A percentile compares a stretch with the other conserved stretches of the same genome.
These are phyloP conservation scores for Stephanodiscus minutulus DNA, from an alignment of 108 stramenopile genomes.

Conservation along the genomic window DNA sequence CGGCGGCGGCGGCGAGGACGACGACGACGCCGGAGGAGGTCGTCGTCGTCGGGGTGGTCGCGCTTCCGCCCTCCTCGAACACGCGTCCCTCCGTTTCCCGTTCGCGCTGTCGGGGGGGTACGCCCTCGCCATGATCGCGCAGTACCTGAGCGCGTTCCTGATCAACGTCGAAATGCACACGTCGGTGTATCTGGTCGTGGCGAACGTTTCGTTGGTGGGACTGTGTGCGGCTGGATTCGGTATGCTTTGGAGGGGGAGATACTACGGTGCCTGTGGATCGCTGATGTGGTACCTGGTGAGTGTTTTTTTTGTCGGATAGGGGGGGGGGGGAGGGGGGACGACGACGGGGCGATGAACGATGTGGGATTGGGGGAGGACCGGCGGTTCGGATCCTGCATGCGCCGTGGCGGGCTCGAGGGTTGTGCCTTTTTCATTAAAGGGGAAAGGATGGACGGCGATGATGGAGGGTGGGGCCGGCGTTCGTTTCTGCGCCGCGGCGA, in stretches of 20 bases:
- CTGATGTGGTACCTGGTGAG: conserved; percentile 20
- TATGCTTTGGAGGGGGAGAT: conserved; percentile 2
- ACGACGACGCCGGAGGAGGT: no score
- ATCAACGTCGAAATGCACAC: conserved; percentile 4
- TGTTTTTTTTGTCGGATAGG: neutral
- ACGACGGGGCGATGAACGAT: neutral
- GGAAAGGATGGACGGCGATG: no score
- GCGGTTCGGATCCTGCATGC: no score
- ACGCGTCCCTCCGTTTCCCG: conserved; percentile 22
- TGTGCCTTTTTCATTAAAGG: no score
- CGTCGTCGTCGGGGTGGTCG: no score
- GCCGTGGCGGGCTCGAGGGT: no score
- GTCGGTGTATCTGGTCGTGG: conserved; percentile 13
- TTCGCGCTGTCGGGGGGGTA: conserved; percentile 31
- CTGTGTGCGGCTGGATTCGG: neutral
- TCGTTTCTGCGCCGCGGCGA: no score
- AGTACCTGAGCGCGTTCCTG: conserved; percentile 26
- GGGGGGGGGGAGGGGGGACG: no score
- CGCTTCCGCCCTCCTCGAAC: conserved; percentile 5
- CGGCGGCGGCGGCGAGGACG: neutral
- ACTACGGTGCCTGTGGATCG: conserved; percentile 6
- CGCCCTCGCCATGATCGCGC: neutral
- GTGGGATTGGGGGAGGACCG: no score
- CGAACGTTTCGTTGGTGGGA: neutral
- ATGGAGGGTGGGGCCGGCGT: no score